Conservation (phyloP, 495 filamentous ascomycete genomes). For the Xylaria venustula region DNA sequence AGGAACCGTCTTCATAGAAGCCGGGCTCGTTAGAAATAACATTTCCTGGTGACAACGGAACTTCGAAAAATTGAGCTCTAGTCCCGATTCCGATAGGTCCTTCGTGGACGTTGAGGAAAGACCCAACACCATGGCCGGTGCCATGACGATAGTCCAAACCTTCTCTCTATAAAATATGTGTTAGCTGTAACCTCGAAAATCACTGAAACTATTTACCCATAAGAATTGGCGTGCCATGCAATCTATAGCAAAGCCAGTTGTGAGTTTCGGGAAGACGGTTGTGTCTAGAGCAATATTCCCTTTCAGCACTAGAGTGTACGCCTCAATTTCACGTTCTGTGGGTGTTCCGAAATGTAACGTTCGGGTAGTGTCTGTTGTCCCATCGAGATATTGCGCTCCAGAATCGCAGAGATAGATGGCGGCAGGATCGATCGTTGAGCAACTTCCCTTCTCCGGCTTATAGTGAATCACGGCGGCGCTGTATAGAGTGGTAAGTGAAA, state of each 20-base stretch:
- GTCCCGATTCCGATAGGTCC: constrained; percentile 96
- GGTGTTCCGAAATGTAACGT: constrained; percentile 91
- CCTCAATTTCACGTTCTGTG: constrained; percentile 79
- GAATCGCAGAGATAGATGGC: constrained; percentile 96
- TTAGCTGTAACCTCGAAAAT: not conserved
- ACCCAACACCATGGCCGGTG: constrained; percentile 95
- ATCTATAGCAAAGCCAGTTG: constrained; percentile 89
- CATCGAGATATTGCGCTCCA: constrained; percentile 91
- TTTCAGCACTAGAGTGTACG: constrained; percentile 94
- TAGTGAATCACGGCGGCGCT: constrained; percentile 95
- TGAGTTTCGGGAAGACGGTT: constrained; percentile 91
- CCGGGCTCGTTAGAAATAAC: constrained; percentile 95
- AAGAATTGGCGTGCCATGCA: constrained; percentile 85
- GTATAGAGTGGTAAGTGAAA: not conserved
- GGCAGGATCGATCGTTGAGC: constrained; percentile 80
- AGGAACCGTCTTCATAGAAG: constrained; percentile 96
- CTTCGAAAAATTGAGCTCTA: constrained; percentile 85
- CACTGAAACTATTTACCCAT: constrained; percentile 57
- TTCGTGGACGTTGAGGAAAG: constrained; percentile 92
- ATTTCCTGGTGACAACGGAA: constrained; percentile 84
- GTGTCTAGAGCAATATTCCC: constrained; percentile 90
- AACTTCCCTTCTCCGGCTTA: constrained; percentile 81
- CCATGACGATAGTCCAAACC: constrained; percentile 96
- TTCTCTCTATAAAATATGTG: constrained; percentile 50
- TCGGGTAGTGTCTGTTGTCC: constrained; percentile 93